These are phyloP conservation scores for Ophiostoma ulmi DNA, from an alignment of 2,329 filamentous ascomycete species.

Conservation along the genomic window DNA sequence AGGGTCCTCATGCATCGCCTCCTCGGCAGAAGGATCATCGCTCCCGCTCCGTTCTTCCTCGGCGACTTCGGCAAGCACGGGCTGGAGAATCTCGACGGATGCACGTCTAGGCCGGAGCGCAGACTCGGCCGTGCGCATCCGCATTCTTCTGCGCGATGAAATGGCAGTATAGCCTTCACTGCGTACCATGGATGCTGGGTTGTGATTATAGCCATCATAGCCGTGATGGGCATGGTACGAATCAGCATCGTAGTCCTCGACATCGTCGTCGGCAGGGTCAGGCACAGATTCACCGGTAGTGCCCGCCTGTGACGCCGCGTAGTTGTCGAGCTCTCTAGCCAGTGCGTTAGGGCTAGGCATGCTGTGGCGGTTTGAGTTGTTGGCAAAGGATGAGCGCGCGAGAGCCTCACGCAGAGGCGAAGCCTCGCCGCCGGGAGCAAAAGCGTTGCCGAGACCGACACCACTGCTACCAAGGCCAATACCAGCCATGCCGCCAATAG, in stretches of 20 bases:
- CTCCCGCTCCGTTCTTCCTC: constrained; percentile 12
- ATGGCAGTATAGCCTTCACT: constrained; percentile 14
- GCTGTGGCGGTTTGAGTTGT: constrained; percentile 24
- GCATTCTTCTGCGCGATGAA: constrained; percentile 5
- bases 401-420: constrained; percentile 28
- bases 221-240: background rate
- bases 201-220: constrained; percentile 5
- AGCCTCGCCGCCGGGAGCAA: constrained; percentile 29
- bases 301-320: constrained; percentile 15
- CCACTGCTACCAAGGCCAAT: constrained; percentile 3
- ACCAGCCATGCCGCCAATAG: constrained; percentile 15
- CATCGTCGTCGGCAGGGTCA: constrained; percentile 6
- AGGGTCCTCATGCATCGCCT: background rate
- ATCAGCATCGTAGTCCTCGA: constrained; percentile 11
- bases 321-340: constrained; percentile 21
- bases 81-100: constrained; percentile 13
- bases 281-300: background rate
- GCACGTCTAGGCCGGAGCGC: constrained; percentile 7
- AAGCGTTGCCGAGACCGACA: constrained; percentile 7
- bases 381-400: constrained; percentile 23
- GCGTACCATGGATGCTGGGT: constrained; percentile 18
- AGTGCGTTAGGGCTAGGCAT: constrained; percentile 25
- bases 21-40: constrained; percentile 9
- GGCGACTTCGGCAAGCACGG: constrained; percentile 6
- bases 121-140: constrained; percentile 15